A percentile compares a stretch with the other conserved stretches of the same genome.
Conservation (phyloP, 2,329 filamentous ascomycete species). For the Exutisphaerella laricina region DNA sequence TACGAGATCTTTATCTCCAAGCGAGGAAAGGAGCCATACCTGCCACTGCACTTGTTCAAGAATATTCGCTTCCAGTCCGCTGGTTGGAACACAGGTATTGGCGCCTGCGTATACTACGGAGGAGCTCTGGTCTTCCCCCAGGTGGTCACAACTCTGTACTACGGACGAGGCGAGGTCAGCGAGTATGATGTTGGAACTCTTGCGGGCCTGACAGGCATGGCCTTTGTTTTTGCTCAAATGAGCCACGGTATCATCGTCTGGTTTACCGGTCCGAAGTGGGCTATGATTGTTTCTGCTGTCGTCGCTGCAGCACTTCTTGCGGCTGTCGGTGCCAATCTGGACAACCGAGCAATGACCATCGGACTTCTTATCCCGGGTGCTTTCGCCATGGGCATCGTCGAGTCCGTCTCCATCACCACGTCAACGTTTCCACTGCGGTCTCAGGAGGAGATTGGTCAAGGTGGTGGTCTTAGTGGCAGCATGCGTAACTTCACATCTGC, state of each 20-base stretch:
- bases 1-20: constrained; percentile 24
- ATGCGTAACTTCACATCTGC: background rate
- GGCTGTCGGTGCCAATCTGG: background rate
- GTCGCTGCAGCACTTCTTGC: background rate
- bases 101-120: constrained; percentile 25
- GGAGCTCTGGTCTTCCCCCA: constrained; percentile 24
- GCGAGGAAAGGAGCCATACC: constrained; percentile 22
- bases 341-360: background rate
- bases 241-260: constrained; percentile 25
- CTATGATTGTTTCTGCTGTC: too few species aligned
- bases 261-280: constrained; percentile 24
- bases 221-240: constrained; percentile 27
- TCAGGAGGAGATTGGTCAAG: background rate
- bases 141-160: constrained; percentile 24
- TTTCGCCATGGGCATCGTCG: background rate
- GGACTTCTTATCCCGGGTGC: background rate
- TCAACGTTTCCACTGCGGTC: background rate
- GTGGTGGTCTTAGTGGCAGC: background rate
- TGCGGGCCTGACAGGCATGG: constrained; percentile 23
- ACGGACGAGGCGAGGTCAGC: constrained; percentile 23
- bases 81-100: constrained; percentile 24
- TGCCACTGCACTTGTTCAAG: constrained; percentile 27
- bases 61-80: constrained; percentile 25
- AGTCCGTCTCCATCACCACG: background rate
- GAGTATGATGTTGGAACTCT: constrained; percentile 25